phyloP scores from a whole-genome alignment of 306 rosid genomes.

The Oxytropis ochrocephala region DNA sequence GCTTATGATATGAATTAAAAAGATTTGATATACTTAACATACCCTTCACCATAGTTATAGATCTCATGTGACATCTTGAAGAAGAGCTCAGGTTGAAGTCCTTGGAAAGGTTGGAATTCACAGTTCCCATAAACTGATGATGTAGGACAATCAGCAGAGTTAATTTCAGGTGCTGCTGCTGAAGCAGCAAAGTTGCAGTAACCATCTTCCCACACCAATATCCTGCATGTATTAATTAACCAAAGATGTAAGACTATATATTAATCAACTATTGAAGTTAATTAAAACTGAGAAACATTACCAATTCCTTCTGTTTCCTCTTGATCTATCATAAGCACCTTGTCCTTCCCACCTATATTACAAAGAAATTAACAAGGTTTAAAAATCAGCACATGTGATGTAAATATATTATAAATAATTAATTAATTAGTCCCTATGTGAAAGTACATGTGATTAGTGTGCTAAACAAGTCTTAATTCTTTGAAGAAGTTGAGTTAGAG shows the following conservation, averaged over 20 bases:
- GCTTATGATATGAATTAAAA: neutral
- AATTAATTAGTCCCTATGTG: neutral
- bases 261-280: neutral
- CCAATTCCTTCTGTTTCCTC: slow-evolving; percentile 99
- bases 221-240: too few species aligned
- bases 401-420: neutral
- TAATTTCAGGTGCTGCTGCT: slow-evolving; percentile 58
- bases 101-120: slow-evolving; percentile 68
- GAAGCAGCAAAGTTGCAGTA: slow-evolving; percentile 93
- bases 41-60: slow-evolving; percentile 99
- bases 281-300: slow-evolving; percentile 8
- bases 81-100: slow-evolving; percentile 92
- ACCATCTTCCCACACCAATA: slow-evolving; percentile 99
- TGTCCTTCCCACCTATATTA: slow-evolving; percentile 94
- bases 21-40: neutral
- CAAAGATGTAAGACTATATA: too few species aligned
- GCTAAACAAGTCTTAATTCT: neutral
- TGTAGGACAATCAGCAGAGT: slow-evolving; percentile 49
- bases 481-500: neutral
- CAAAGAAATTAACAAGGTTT: neutral
- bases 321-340: slow-evolving; percentile 89
- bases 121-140: slow-evolving; percentile 58
- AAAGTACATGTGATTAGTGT: neutral
- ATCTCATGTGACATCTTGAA: slow-evolving; percentile 99
- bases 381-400: slow-evolving; percentile 1